Conservation (phyloP, 805 yeast species). For the Lipomyces oligophaga region DNA sequence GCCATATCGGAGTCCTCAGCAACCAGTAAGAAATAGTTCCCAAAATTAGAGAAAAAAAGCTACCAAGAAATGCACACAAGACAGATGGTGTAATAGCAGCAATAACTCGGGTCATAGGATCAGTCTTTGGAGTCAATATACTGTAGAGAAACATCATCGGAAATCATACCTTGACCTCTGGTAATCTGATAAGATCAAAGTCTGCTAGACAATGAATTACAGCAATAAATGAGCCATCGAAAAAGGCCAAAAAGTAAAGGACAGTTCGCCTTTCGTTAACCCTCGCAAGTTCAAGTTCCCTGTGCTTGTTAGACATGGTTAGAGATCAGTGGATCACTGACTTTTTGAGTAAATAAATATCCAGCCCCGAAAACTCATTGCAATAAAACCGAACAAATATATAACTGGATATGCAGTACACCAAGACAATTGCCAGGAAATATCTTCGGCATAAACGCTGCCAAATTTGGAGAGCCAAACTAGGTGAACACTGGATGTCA, state of each 20-base stretch:
- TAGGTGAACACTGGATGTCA: slow-evolving; percentile 11
- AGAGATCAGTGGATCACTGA: background rate
- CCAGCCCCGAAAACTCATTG: slow-evolving; percentile 13
- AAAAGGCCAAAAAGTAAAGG: slow-evolving; percentile 9
- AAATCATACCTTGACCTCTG: slow-evolving; percentile 12
- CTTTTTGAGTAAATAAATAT: slow-evolving; percentile 16
- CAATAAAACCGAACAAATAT: slow-evolving; percentile 15
- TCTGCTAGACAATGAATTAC: slow-evolving; percentile 16
- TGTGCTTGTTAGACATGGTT: background rate
- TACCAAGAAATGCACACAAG: background rate
- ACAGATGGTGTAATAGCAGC: background rate
- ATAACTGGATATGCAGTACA: slow-evolving; percentile 13
- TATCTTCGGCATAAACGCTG: slow-evolving; percentile 5
- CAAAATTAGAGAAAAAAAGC: background rate
- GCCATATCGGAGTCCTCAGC: slow-evolving; percentile 23
- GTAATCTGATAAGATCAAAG: slow-evolving; percentile 17
- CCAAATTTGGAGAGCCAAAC: slow-evolving; percentile 10
- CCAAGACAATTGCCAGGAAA: slow-evolving; percentile 3
- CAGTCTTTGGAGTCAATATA: no score
- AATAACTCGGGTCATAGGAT: slow-evolving; percentile 17
- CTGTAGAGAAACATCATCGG: no score
- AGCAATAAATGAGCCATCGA: slow-evolving; percentile 16
- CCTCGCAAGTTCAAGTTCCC: slow-evolving; percentile 23
- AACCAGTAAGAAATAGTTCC: slow-evolving; percentile 13
- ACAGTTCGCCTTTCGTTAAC: slow-evolving; percentile 25